Evolutionary conservation across 2,329 filamentous ascomycete genomes (phyloP).

Genomic region (Ophiocordyceps australis): DNA sequence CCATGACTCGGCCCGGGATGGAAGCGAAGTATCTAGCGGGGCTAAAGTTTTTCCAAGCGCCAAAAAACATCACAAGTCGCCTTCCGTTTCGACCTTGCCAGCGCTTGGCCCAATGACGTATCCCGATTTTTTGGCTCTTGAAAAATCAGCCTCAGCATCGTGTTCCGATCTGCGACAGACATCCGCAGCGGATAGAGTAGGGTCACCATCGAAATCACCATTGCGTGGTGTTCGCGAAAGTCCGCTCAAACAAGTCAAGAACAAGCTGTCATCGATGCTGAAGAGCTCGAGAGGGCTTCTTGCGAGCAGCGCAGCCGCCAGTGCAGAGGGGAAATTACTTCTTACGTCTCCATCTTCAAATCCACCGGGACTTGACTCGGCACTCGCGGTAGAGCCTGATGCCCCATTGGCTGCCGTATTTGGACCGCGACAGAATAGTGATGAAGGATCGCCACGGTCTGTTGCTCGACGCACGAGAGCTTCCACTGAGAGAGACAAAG

Average conservation of each 20-base stretch:
- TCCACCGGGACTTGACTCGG: conserved; percentile 24
- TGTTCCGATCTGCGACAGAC: conserved; percentile 34
- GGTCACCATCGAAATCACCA: conserved; percentile 37
- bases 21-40: conserved; percentile 22
- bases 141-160: conserved; percentile 44
- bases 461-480: conserved; percentile 33
- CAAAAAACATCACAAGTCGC: conserved; percentile 35
- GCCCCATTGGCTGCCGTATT: too few species aligned
- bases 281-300: conserved; percentile 77
- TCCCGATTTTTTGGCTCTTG: conserved; percentile 15
- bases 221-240: conserved; percentile 46
- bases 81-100: conserved; percentile 39
- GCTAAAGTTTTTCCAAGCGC: conserved; percentile 2
- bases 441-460: conserved; percentile 20
- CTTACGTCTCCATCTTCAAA: conserved; percentile 34
- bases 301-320: conserved; percentile 52
- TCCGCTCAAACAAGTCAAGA: conserved; percentile 80
- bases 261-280: conserved; percentile 77
- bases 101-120: conserved; percentile 4
- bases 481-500: conserved; percentile 41
- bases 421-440: too few species aligned
- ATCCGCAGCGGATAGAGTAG: conserved; percentile 17
- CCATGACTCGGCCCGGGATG: conserved; percentile 4
- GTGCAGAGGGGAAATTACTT: conserved; percentile 38
- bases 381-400: too few species aligned